Evolutionary conservation across 2,329 filamentous ascomycete species (phyloP).

Genomic region (Pseudogymnoascus sp.): DNA sequence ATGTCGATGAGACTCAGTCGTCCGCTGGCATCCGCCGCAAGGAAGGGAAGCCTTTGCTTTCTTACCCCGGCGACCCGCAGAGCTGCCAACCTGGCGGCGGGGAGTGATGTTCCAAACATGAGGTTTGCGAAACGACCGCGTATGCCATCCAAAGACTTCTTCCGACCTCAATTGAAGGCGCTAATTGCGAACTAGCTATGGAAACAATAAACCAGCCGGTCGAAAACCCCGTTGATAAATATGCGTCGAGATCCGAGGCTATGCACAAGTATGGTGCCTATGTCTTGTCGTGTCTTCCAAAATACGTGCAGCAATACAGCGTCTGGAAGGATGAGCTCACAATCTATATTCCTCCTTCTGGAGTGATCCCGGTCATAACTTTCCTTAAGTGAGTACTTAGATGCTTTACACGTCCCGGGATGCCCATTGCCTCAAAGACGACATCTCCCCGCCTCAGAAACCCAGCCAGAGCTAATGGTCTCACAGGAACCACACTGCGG

Average conservation of each 20-base stretch:
- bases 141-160: slow-evolving; percentile 27
- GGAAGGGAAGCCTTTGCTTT: slow-evolving; percentile 8
- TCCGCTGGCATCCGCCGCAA: slow-evolving; percentile 11
- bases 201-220: slow-evolving; percentile 68
- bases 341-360: slow-evolving; percentile 83
- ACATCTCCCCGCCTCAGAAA: neutral
- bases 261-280: slow-evolving; percentile 95
- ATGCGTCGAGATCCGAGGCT: slow-evolving; percentile 75
- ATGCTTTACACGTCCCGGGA: neutral
- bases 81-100: slow-evolving; percentile 7
- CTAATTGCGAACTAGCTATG: slow-evolving; percentile 29
- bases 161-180: slow-evolving; percentile 16
- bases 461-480: slow-evolving; percentile 13
- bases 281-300: slow-evolving; percentile 91
- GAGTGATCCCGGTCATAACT: slow-evolving; percentile 82
- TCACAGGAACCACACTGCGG: slow-evolving; percentile 75
- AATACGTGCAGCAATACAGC: slow-evolving; percentile 98
- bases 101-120: slow-evolving; percentile 13
- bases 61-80: slow-evolving; percentile 2
- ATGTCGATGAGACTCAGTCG: slow-evolving; percentile 11
- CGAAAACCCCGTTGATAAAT: slow-evolving; percentile 91
- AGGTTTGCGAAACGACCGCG: slow-evolving; percentile 33
- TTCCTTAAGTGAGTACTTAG: slow-evolving; percentile 70
- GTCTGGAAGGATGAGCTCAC: slow-evolving; percentile 99
- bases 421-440: slow-evolving; percentile 9